phyloP scores from a whole-genome alignment of 1,139 yeast species.

The Meyerozyma carpophila region DNA sequence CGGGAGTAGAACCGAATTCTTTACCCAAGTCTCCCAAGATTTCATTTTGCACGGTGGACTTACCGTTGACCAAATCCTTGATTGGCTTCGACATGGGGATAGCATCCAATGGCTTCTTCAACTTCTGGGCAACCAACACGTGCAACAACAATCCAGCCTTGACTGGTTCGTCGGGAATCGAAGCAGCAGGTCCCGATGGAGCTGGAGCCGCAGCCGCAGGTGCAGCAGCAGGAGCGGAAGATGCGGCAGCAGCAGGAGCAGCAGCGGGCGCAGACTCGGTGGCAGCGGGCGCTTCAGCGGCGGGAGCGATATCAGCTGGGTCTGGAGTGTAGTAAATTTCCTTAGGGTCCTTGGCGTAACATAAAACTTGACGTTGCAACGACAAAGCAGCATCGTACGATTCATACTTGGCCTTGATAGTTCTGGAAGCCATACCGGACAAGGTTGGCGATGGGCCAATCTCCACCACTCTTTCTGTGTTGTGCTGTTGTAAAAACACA shows the following conservation, averaged over 20 bases:
- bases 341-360: constrained; percentile 93
- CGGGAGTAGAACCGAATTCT: constrained; percentile 96
- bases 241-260: constrained; percentile 32
- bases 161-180: constrained; percentile 85
- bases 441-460: constrained; percentile 98
- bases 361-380: constrained; percentile 91
- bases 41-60: constrained; percentile 96
- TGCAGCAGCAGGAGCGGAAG: constrained; percentile 37
- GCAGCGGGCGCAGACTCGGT: constrained; percentile 21
- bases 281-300: constrained; percentile 26
- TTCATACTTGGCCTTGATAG: constrained; percentile 93
- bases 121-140: constrained; percentile 89
- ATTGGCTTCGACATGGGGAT: constrained; percentile 88
- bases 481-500: constrained; percentile 88
- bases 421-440: constrained; percentile 97
- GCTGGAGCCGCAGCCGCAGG: constrained; percentile 58
- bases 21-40: constrained; percentile 97
- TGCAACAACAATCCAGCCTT: constrained; percentile 79
- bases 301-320: constrained; percentile 55
- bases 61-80: constrained; percentile 96
- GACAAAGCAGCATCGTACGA: constrained; percentile 97
- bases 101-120: constrained; percentile 84
- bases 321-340: constrained; percentile 96
- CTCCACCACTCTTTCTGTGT: constrained; percentile 95
- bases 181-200: constrained; percentile 71